Base-by-base conservation (phyloP, 305 asterid genomes). In the Solanum hybrid region DNA sequence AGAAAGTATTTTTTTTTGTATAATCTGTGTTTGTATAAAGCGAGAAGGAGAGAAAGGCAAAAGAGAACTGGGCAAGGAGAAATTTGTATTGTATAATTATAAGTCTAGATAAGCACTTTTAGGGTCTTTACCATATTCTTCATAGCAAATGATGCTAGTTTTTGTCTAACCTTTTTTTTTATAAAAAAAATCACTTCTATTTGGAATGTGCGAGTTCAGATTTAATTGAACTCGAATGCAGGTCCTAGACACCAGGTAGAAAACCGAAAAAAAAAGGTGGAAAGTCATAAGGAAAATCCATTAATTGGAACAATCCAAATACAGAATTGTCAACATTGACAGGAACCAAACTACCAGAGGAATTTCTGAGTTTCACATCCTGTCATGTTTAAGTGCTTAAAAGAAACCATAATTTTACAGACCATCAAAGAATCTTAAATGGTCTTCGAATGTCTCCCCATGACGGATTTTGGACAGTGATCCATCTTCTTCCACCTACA, bases 401-500 rank as follows among this genome's bases (percentile, higher is more conserved):
- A 68, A 33, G 72, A 32, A 79, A 22, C 31, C 45, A 84, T 24
- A 45, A 73, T 31, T 51, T 91, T 75, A 97, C 82, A 97, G 98
- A 32, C 95, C 99, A 91, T 97, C 94, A 33, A 97, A 97, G 33
- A 95, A 91, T 91, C 93, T 95, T 87, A 97, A 87, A 92, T 96
- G 99, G 92, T 96, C 98, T 85, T 95, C 95, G 57, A 95, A 96
- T 72, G 96, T 95, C 92, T 96, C 98, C 61, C 93, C 96, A 3
- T 94, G 98, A 89, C 99, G 93, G 91, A 96, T 96, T 92, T 95
- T 95, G 89, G 98, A 90, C 75, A 97, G 89, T 2, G 95, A 89
- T 68, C 98, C 98, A 91, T 96, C 98, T 15, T 94, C 97, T 91
- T 97, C 97, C 75, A 97, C 96, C 99, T 97, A 78, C 37, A 87